Evolutionary conservation across 805 yeast species (phyloP).

Genomic region (Priceomyces melissophilus): DNA sequence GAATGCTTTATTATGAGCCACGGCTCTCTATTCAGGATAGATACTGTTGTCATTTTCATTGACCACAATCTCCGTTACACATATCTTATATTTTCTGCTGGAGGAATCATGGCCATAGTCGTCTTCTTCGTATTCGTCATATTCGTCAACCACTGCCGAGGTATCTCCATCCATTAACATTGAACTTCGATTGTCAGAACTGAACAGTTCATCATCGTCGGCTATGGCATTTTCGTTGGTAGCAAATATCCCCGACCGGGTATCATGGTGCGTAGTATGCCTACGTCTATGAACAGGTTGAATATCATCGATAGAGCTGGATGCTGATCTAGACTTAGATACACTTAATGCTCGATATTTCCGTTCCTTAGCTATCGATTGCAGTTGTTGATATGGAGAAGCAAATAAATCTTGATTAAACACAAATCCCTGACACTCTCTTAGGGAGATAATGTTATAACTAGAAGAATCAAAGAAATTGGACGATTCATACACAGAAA

Average conservation of each 20-base stretch:
- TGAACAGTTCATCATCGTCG: conserved; percentile 16
- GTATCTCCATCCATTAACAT: conserved; percentile 6
- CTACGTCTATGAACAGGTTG: conserved; percentile 18
- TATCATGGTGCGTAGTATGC: conserved; percentile 27
- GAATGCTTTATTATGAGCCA: too few relatives aligned
- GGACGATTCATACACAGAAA: conserved; percentile 49
- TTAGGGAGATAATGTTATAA: conserved; percentile 42
- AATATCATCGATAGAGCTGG: conserved; percentile 3
- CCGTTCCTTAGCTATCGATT: conserved; percentile 31
- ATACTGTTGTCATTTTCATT: conserved; percentile 31
- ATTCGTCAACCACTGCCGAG: conserved; percentile 13
- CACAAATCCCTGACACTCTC: conserved; percentile 68
- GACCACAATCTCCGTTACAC: conserved; percentile 39
- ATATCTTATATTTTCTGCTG: conserved; percentile 30
- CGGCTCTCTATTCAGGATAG: conserved; percentile 16
- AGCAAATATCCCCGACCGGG: conserved; percentile 18
- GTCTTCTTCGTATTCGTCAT: conserved; percentile 17
- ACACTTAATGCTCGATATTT: conserved; percentile 23
- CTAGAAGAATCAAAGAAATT: conserved; percentile 27
- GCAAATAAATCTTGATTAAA: conserved; percentile 81
- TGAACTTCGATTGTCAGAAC: conserved; percentile 7
- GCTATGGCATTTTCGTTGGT: conserved; percentile 12
- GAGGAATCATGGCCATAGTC: conserved; percentile 22
- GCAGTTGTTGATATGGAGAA: conserved; percentile 60
- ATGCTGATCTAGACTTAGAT: conserved; percentile 12